Evolutionary conservation across 345 rosid genomes (phyloP), one percentile per base, ranked within the genome.

Genomic region (Citrus hindsii): DNA sequence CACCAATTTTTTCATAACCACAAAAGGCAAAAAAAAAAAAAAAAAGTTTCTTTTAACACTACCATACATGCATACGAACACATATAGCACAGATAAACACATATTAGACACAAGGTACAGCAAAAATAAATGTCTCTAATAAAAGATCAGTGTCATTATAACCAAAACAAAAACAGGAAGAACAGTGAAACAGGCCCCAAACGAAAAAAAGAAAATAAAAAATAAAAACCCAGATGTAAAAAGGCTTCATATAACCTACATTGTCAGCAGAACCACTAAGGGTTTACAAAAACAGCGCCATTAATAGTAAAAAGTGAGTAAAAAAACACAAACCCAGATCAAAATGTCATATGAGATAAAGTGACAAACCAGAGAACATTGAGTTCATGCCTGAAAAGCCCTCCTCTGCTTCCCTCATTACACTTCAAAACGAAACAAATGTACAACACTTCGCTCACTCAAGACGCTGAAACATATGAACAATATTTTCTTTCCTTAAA

Each of bases 281-380:
- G 40, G 56, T 10, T 25, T 27, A 69, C 25, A 77, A 40, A 53
- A 68, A 56, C 63, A 40, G 7, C 38, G 3, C 22, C 67, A 40
- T 77, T 77, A 59, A 77, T 38, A 9, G 40, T 19, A 7, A 68
- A 69, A 25, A n/a, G 30, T 37, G 51, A 46, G 73, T 32, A 2
- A 28, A 48, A 75, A 73, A 16, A 38, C 46, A 38, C 18, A 6
- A 53, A 67, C 73, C 53, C 73, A 75, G 62, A 64, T 64, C 77
- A 74, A 24, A 59, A 75, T 14, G 30, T 9, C 19, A 59, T 24
- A 67, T 35, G 59, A 22, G 68, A 69, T n/a, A 35, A 58, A 53
- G 18, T 19, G 19, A 67, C 79, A 37, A 69, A 77, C 79, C 79
- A 35, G 79, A 68, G 66, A 77, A 77, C 74, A 13, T 69, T 42